Percentiles rank a stretch among this genome's conserved stretches.
These are phyloP conservation scores for Sicyos edulis DNA, from an alignment of 306 rosid genomes.

Conservation along the genomic window DNA sequence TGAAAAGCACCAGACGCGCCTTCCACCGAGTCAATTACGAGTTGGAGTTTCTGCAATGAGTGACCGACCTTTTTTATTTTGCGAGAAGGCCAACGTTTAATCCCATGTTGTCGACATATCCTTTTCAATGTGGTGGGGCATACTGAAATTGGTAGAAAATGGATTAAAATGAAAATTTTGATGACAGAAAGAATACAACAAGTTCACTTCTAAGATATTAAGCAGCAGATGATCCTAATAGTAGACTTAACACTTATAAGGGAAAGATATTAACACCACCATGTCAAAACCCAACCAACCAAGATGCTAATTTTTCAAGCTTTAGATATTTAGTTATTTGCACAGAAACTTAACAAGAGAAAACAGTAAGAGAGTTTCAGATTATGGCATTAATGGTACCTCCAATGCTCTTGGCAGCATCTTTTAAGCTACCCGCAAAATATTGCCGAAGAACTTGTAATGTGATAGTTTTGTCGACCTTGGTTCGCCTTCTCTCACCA, in stretches of 20 bases:
- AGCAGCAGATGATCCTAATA: not conserved
- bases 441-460: slow-evolving; percentile 76
- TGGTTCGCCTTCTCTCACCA: slow-evolving; percentile 63
- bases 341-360: not conserved
- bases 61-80: slow-evolving; percentile 96
- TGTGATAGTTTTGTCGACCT: slow-evolving; percentile 79
- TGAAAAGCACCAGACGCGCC: slow-evolving; percentile 82
- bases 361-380: not conserved
- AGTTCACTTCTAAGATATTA: not conserved
- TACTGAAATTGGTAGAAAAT: slow-evolving; percentile 40
- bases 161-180: slow-evolving; percentile 8
- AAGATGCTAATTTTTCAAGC: slow-evolving; percentile 4
- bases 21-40: slow-evolving; percentile 80
- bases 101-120: slow-evolving; percentile 93
- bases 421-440: slow-evolving; percentile 90
- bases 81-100: slow-evolving; percentile 96
- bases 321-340: not conserved
- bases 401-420: slow-evolving; percentile 97
- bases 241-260: not conserved
- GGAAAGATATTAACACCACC: not conserved
- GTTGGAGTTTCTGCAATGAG: slow-evolving; percentile 85
- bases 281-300: not conserved
- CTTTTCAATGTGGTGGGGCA: slow-evolving; percentile 93
- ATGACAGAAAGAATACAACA: not conserved
- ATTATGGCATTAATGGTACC: slow-evolving; percentile 38